Evolutionary conservation across 148 eudicot species (phyloP).

Genomic region (Silene conica): DNA sequence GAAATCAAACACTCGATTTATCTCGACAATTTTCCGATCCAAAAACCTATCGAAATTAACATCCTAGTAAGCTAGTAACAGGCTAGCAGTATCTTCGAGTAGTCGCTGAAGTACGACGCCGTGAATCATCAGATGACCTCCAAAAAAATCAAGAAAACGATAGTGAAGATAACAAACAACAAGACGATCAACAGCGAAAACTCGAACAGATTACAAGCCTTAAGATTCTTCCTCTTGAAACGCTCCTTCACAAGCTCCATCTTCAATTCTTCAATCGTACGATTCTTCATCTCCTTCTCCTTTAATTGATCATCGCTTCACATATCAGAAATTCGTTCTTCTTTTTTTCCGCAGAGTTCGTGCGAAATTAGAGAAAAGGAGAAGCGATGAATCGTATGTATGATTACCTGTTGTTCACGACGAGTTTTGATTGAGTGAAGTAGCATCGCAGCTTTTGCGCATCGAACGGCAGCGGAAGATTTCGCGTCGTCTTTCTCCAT

Average conservation of each 20-base stretch:
- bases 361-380: conserved; percentile 11
- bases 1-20: not conserved
- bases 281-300: conserved; percentile 30
- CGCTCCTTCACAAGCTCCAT: conserved; percentile 29
- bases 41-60: not conserved
- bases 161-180: conserved; percentile 24
- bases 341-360: not conserved
- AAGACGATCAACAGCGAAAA: conserved; percentile 22
- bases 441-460: conserved; percentile 34
- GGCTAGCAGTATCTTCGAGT: not conserved
- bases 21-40: not conserved
- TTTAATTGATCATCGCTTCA: not conserved
- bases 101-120: not conserved
- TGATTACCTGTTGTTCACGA: conserved; percentile 14
- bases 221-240: conserved; percentile 24
- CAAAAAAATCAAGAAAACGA: conserved; percentile 15
- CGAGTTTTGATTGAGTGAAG: conserved; percentile 19
- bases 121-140: conserved; percentile 9
- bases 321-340: not conserved
- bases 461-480: conserved; percentile 22
- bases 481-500: conserved; percentile 20
- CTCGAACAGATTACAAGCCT: conserved; percentile 26
- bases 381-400: not conserved
- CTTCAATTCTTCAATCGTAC: conserved; percentile 27
- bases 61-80: not conserved